Percentiles rank a stretch among this genome's conserved stretches.
These are phyloP conservation scores for Citrus mangshanensis DNA, from an alignment of 345 rosid species.

Conservation along the genomic window DNA sequence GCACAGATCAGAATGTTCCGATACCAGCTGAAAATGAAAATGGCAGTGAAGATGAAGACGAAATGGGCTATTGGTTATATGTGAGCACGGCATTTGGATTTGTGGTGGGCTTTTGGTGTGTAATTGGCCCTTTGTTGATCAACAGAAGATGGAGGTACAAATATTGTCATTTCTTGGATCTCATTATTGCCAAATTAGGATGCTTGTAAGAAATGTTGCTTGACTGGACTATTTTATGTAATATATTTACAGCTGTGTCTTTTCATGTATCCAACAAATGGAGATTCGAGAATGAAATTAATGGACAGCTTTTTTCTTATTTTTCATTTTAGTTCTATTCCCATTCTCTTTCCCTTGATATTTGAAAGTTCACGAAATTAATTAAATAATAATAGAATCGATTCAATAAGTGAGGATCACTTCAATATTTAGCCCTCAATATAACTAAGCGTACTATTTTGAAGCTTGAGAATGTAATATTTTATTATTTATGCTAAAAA, in stretches of 20 bases:
- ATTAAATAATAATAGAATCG: too few species aligned
- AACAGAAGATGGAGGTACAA: background rate
- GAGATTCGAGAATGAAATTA: too few species aligned
- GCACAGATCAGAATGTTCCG: background rate
- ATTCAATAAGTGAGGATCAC: too few species aligned
- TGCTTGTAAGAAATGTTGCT: background rate
- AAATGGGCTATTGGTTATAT: background rate
- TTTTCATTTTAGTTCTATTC: too few species aligned
- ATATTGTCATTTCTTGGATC: background rate
- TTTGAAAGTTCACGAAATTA: too few species aligned
- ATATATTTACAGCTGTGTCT: background rate
- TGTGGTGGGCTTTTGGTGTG: background rate
- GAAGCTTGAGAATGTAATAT: background rate
- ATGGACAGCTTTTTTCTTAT: too few species aligned
- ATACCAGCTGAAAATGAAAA: background rate
- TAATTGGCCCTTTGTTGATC: background rate
- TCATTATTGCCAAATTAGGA: background rate
- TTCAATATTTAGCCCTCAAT: too few species aligned
- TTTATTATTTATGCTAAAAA: too few species aligned
- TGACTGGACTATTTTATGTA: background rate
- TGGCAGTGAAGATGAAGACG: background rate
- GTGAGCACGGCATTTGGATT: background rate
- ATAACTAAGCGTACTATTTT: too few species aligned
- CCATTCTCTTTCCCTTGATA: too few species aligned
- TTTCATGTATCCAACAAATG: background rate